These are phyloP conservation scores for Sphaceloma murrayae DNA, from an alignment of 2,329 filamentous ascomycete genomes.

Conservation along the genomic window DNA sequence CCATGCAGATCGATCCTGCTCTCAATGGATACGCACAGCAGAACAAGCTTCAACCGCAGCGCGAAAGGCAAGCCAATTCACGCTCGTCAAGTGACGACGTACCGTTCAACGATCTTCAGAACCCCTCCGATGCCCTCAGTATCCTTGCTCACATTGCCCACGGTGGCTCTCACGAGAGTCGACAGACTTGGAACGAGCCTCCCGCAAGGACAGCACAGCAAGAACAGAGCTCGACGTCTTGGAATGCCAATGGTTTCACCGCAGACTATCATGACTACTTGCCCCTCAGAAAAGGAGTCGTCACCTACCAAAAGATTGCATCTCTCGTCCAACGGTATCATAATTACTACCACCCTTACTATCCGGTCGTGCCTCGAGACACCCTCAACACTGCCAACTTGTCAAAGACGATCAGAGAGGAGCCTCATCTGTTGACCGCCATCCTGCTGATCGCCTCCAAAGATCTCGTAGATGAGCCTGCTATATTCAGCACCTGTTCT, in stretches of 20 bases:
- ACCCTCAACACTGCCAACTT: constrained; percentile 48
- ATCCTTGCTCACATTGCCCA: constrained; percentile 40
- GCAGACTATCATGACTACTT: constrained; percentile 31
- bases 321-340: constrained; percentile 51
- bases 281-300: constrained; percentile 33
- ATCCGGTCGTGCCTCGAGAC: constrained; percentile 54
- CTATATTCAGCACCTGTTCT: constrained; percentile 56
- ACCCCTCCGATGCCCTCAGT: constrained; percentile 41
- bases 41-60: constrained; percentile 16
- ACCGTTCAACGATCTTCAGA: constrained; percentile 37
- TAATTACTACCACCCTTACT: constrained; percentile 59
- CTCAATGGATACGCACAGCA: constrained; percentile 20
- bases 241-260: neutral
- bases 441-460: constrained; percentile 63
- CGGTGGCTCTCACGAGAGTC: constrained; percentile 21
- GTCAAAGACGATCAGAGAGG: constrained; percentile 48
- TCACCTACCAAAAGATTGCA: constrained; percentile 40
- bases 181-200: neutral
- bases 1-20: constrained; percentile 24
- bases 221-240: neutral
- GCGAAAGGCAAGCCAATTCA: constrained; percentile 4
- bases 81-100: constrained; percentile 26
- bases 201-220: neutral
- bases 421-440: constrained; percentile 59
- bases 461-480: constrained; percentile 54